Base-by-base conservation (phyloP, 2,329 filamentous ascomycete genomes). In the Xylaria sp. region DNA sequence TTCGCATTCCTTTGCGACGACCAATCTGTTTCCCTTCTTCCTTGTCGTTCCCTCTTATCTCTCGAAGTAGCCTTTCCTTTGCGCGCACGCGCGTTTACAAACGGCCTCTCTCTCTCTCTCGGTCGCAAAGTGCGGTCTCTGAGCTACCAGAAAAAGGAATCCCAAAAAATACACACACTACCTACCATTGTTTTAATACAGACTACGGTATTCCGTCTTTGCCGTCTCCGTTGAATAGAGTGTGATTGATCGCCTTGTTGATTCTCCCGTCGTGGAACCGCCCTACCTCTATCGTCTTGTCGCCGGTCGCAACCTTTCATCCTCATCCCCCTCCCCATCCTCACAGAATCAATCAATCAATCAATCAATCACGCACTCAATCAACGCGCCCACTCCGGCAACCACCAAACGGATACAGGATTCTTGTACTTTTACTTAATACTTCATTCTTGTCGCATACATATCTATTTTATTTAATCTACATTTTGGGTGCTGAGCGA, bases 1-100 rank as follows among this genome's bases (percentile, higher is more conserved):
- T 70, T 75, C 78, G 76, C 78, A 72, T 76, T 78, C 77, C 74
- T 77, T 79, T 75, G 72, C 70, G 73, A 66, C 68, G 69, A 66
- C 74, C 73, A 75, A 73, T 57, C 57, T 32, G 56, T 64, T 72
- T 70, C 64, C 57, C 64, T 68, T 70, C 64, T 69, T 57, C 60
- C 64, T 66, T 61, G 67, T 72, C 66, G 57, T 65, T 73, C 55
- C 64, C 70, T 69, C 63, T 39, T 25, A n/a, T 66, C 54, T 25
- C 57, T 28, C 64, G 7, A n/a, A 46, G 54, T 20, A 52, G 23
- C 39, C 34, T 44, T 56, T 39, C 25, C 52, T 55, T 58, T 59
- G 34, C 34, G 59, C 68, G 62, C 68, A 28, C 59, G 57, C 66
- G 69, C 63, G 66, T 56, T 59, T 51, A 41, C 51, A 58, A 57